A percentile compares a stretch with the other conserved stretches of the same genome.
Conservation (phyloP, 805 yeast species). For the Saccharomycopsis sp. region DNA sequence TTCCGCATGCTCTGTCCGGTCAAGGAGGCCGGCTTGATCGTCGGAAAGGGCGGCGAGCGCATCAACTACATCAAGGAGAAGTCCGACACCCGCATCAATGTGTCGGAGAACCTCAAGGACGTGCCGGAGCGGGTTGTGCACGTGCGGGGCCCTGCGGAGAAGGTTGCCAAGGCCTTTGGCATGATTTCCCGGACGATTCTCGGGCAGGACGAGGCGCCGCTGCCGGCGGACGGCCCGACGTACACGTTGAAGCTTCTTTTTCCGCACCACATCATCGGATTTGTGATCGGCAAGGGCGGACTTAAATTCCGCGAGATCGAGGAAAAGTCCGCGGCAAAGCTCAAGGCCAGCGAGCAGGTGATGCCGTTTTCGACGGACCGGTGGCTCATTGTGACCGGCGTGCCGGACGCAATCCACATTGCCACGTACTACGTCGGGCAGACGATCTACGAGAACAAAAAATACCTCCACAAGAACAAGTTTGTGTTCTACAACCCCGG, state of each 20-base stretch:
- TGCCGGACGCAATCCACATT: conserved; percentile 81
- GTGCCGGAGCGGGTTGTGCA: conserved; percentile 69
- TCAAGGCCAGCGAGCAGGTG: conserved; percentile 65
- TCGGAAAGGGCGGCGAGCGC: conserved; percentile 76
- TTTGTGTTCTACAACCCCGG: conserved; percentile 52
- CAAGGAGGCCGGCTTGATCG: conserved; percentile 67
- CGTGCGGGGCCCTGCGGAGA: conserved; percentile 67
- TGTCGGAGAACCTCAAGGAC: conserved; percentile 64
- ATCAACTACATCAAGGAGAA: conserved; percentile 57
- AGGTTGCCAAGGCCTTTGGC: conserved; percentile 78
- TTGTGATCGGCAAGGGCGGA: conserved; percentile 73
- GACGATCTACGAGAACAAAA: conserved; percentile 56
- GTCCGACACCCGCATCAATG: conserved; percentile 60
- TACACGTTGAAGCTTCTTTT: conserved; percentile 55
- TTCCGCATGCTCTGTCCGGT: conserved; percentile 71
- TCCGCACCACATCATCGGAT: conserved; percentile 77
- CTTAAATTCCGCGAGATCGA: conserved; percentile 72
- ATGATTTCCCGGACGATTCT: conserved; percentile 58
- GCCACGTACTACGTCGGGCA: conserved; percentile 72
- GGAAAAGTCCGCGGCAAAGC: conserved; percentile 69
- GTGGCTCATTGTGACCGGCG: conserved; percentile 62
- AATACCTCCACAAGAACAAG: conserved; percentile 44
- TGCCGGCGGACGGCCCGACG: conserved; percentile 46
- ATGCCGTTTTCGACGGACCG: conserved; percentile 76
- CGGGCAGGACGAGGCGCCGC: conserved; percentile 59